Evolutionary conservation across 257 asterid genomes (phyloP).

Genomic region (Euphrasia confusa): DNA sequence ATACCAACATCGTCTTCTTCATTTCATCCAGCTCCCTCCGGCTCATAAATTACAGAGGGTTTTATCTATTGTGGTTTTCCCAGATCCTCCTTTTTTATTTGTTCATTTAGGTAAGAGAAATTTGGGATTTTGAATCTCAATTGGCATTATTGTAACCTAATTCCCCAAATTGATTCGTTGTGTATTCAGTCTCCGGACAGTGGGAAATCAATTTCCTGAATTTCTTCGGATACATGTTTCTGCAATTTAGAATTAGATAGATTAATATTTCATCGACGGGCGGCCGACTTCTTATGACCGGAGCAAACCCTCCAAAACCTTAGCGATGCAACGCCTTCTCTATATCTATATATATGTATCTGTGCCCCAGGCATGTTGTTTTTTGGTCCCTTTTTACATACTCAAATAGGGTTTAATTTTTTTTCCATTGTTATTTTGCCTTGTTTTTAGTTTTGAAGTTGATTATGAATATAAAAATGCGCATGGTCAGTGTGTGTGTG

Average conservation of each 20-base stretch:
- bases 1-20: neutral
- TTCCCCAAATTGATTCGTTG: slow-evolving; percentile 16
- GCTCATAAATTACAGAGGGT: neutral
- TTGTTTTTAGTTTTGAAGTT: slow-evolving; percentile 18
- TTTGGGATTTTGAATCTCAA: neutral
- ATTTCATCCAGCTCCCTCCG: neutral
- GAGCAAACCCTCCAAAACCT: slow-evolving; percentile 47
- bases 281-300: slow-evolving; percentile 44
- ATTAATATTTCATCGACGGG: slow-evolving; percentile 47
- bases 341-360: slow-evolving; percentile 38
- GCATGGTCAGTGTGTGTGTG: neutral
- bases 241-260: slow-evolving; percentile 16
- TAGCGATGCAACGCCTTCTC: slow-evolving; percentile 40
- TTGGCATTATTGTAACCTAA: slow-evolving; percentile 18
- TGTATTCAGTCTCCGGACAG: slow-evolving; percentile 10
- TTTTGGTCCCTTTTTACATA: slow-evolving; percentile 9
- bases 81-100: neutral
- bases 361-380: slow-evolving; percentile 47
- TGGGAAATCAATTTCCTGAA: slow-evolving; percentile 24
- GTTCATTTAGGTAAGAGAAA: neutral
- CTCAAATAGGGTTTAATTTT: slow-evolving; percentile 39
- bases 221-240: slow-evolving; percentile 10
- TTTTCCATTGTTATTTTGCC: neutral
- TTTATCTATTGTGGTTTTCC: neutral
- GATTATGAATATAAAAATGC: neutral